Conservation (phyloP, 192 early-diverging fungal species). For the Polychytrium aggregatum region DNA sequence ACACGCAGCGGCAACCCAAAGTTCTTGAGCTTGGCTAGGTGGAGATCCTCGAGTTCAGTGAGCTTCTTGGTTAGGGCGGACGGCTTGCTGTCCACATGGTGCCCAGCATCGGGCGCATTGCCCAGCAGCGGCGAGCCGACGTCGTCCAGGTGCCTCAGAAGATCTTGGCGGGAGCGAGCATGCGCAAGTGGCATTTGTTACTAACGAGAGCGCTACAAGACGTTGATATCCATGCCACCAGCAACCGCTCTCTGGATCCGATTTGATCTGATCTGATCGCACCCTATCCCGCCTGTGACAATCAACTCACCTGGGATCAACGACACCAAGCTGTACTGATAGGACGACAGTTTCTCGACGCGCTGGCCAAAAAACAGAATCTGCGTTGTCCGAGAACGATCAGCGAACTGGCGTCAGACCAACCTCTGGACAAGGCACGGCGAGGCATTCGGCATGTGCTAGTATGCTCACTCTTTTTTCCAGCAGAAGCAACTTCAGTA, state of each 20-base stretch:
- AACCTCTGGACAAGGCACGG: neutral
- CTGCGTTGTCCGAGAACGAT: constrained; percentile 13
- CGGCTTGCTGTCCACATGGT: too few relatives aligned
- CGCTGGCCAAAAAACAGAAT: constrained; percentile 74
- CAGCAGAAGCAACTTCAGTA: constrained; percentile 64
- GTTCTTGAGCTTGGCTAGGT: constrained; percentile 6
- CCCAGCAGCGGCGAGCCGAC: constrained; percentile 34
- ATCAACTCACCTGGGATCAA: constrained; percentile 53
- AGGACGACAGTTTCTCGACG: constrained; percentile 64
- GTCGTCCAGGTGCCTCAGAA: constrained; percentile 35
- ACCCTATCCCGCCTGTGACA: too few relatives aligned
- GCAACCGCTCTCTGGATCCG: too few relatives aligned
- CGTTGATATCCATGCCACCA: too few relatives aligned
- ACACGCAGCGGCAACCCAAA: constrained; percentile 48
- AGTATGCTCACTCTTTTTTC: constrained; percentile 58
- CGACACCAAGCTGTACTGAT: constrained; percentile 67
- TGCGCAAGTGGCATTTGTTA: too few relatives aligned
- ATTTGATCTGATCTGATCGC: too few relatives aligned
- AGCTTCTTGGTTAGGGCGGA: too few relatives aligned
- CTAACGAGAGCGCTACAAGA: too few relatives aligned
- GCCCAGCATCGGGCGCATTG: too few relatives aligned
- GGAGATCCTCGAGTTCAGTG: too few relatives aligned
- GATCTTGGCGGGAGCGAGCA: constrained; percentile 10
- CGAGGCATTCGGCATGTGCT: neutral
- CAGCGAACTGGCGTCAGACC: neutral